Conservation (phyloP, 2,329 filamentous ascomycete species). For the Talaromyces sp. region DNA sequence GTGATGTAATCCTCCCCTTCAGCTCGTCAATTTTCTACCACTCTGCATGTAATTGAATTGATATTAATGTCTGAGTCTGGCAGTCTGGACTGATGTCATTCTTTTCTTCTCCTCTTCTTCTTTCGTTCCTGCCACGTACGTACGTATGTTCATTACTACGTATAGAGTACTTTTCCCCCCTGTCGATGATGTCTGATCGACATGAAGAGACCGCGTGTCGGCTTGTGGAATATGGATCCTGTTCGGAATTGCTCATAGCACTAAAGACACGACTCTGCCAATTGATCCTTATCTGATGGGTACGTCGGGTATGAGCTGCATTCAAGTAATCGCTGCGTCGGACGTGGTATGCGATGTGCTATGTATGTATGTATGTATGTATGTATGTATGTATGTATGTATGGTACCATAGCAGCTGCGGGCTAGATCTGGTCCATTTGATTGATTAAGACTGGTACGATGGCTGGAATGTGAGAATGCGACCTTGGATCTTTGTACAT, state of each 20-base stretch:
- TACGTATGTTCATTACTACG: background rate
- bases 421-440: background rate
- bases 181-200: background rate
- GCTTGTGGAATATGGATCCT: background rate
- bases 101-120: no score
- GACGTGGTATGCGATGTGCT: background rate
- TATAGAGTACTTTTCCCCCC: background rate
- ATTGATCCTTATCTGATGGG: background rate
- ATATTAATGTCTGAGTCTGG: no score
- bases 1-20: background rate
- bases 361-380: background rate
- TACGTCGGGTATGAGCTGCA: background rate
- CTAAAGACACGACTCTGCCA: background rate
- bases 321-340: background rate
- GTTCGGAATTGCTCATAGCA: background rate
- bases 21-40: background rate
- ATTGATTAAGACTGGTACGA: background rate
- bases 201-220: background rate
- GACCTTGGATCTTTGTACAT: background rate
- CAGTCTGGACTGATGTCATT: background rate
- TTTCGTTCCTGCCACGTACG: no score
- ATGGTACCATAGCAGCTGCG: background rate
- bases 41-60: no score
- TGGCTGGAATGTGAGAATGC: conserved; percentile 1
- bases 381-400: background rate